Evolutionary conservation across 1,284 basidiomycete species (phyloP).

Genomic region (Puccinia coronata): DNA sequence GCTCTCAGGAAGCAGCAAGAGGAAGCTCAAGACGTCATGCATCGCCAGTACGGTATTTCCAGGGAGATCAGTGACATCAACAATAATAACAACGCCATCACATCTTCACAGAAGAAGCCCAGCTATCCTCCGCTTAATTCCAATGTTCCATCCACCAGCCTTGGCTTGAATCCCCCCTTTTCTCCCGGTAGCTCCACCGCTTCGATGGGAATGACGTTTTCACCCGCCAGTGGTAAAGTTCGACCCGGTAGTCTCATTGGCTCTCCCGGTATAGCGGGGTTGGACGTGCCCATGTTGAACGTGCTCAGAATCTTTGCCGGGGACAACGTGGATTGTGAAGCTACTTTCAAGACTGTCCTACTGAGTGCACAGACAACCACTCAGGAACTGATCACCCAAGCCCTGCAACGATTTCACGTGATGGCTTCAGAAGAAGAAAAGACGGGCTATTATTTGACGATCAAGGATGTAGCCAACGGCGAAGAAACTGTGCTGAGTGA

Average conservation of each 20-base stretch:
- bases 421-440: constrained; percentile 62
- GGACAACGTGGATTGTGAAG: constrained; percentile 79
- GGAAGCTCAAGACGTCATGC: too few relatives aligned
- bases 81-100: too few relatives aligned
- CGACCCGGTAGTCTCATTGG: constrained; percentile 63
- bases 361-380: constrained; percentile 82
- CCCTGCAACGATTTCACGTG: constrained; percentile 87
- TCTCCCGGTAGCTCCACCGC: constrained; percentile 47
- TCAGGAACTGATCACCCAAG: constrained; percentile 80
- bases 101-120: background rate
- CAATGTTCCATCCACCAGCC: constrained; percentile 27
- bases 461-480: constrained; percentile 85
- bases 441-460: constrained; percentile 73
- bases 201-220: background rate
- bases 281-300: constrained; percentile 75
- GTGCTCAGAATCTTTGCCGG: constrained; percentile 95
- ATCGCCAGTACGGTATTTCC: constrained; percentile 70
- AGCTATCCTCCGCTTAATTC: constrained; percentile 50
- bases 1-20: constrained; percentile 73
- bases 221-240: constrained; percentile 58
- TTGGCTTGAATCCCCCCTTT: constrained; percentile 39
- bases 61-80: constrained; percentile 54
- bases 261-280: constrained; percentile 57
- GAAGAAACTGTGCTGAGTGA: constrained; percentile 70
- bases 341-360: constrained; percentile 95